Conservation (phyloP, 192 early-diverging fungal species). For the Phlyctochytrium planicorne region DNA sequence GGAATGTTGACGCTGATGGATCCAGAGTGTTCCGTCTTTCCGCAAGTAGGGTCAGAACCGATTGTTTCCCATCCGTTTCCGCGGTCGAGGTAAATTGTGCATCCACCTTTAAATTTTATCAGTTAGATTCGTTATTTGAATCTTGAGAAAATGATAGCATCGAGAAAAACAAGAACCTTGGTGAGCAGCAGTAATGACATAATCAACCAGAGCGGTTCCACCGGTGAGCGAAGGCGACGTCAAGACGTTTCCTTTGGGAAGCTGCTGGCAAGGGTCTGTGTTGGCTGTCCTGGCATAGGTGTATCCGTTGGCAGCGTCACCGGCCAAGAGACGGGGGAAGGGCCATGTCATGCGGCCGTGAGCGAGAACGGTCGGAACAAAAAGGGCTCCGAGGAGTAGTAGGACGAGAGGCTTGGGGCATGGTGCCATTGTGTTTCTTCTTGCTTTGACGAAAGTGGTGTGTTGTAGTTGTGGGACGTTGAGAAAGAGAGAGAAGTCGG, state of each 20-base stretch:
- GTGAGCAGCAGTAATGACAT: slow-evolving; percentile 19
- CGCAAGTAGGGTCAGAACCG: slow-evolving; percentile 19
- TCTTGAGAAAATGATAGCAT: too few relatives aligned
- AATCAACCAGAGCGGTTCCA: slow-evolving; percentile 9
- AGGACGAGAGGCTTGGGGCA: too few relatives aligned
- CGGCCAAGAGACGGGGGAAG: slow-evolving; percentile 1
- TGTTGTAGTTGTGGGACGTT: too few relatives aligned
- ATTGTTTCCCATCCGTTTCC: slow-evolving; percentile 11
- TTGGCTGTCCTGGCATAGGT: slow-evolving; percentile 16
- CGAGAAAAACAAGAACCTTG: too few relatives aligned
- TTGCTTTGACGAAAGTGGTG: too few relatives aligned
- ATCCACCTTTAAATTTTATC: neutral
- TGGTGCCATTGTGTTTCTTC: too few relatives aligned
- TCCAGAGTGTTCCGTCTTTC: neutral
- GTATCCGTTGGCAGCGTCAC: slow-evolving; percentile 20
- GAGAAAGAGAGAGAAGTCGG: too few relatives aligned
- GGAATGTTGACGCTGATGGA: slow-evolving; percentile 10
- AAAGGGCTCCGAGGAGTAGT: too few relatives aligned
- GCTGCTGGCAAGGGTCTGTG: slow-evolving; percentile 14
- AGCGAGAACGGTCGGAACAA: slow-evolving; percentile 9
- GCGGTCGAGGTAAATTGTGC: slow-evolving; percentile 1
- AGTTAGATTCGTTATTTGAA: neutral
- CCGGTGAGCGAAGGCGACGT: neutral
- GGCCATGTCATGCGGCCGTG: slow-evolving; percentile 20
- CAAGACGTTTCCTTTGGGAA: neutral